Evolutionary conservation across 345 rosid genomes (phyloP), one percentile per base, ranked within the genome.

Genomic region (Melastoma malabathricum): DNA sequence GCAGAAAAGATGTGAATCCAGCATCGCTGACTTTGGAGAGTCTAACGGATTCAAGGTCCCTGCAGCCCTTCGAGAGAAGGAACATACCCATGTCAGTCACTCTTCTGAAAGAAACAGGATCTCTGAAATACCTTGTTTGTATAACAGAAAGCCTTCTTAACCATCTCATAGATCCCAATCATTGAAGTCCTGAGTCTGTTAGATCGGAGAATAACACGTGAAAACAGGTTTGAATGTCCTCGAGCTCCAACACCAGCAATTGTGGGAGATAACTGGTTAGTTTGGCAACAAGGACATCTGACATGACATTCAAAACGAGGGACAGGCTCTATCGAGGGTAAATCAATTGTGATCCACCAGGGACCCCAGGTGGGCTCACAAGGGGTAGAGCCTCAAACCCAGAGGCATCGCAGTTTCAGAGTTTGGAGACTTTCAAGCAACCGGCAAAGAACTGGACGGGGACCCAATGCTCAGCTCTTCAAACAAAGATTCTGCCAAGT

Each of bases 11-110:
- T 10, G 93, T 72, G 43, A 74, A 80, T 50, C 93, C 87, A 53
- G 93, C 88, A 57, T 80, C 93, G 44, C 79, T 83, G 55, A 83
- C 87, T 60, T 64, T 78, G 4, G 73, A 76, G 66, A 83, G 80
- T 27, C 65, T 78, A 51, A 84, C 70, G 0, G 81, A 70, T 59
- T 80, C 79, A 22, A 84, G 63, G 57, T 56, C 68, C 54, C 50
- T 72, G 63, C 88, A 81, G 18, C 77, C 77, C 67, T 78, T 78
- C 3, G 81, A 76, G 19, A 80, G 81, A 43, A 74, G 72, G 58
- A 80, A 78, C 53, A 84, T 68, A 51, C 88, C 93, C 83, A 84
- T 74, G 53, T 84, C 85, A 54, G 68, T 84, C 18, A 84, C 60
- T 60, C 85, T 72, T 69, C 65, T 74, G 54, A 84, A 80, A 18